Percentiles rank a stretch among this genome's conserved stretches.
phyloP scores from a whole-genome alignment of 257 asterid genomes.

The Fraxinus americana region DNA sequence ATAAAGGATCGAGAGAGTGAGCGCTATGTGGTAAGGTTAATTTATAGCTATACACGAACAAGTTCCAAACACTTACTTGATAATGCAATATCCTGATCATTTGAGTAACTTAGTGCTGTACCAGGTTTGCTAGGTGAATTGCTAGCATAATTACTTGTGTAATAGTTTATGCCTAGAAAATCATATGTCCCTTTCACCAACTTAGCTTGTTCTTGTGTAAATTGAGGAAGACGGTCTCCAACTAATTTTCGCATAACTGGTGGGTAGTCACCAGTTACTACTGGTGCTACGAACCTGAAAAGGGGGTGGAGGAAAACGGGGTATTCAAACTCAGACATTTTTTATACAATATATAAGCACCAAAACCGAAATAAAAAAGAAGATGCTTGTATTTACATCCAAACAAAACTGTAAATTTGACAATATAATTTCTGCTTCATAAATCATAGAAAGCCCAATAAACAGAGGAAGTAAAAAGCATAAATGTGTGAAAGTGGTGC shows the following conservation, averaged over 20 bases:
- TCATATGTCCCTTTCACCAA: not conserved
- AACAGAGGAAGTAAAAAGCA: too few species aligned
- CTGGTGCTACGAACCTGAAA: conserved; percentile 22
- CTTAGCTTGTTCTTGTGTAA: not conserved
- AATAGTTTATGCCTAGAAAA: conserved; percentile 23
- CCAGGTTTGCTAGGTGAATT: conserved; percentile 4
- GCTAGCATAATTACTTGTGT: conserved; percentile 19
- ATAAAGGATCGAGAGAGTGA: not conserved
- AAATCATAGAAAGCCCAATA: too few species aligned
- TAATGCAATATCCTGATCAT: conserved; percentile 4
- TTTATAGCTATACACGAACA: not conserved
- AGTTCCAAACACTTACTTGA: not conserved
- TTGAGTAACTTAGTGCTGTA: not conserved
- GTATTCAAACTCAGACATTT: too few species aligned
- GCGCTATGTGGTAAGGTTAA: too few species aligned
- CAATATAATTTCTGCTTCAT: too few species aligned
- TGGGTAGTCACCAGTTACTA: not conserved
- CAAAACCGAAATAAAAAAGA: not conserved
- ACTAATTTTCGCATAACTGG: not conserved
- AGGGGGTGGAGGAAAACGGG: too few species aligned
- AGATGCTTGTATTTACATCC: too few species aligned
- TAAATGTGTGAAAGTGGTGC: too few species aligned
- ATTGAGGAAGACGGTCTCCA: not conserved
- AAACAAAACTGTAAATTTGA: too few species aligned
- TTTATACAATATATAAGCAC: too few species aligned